phyloP scores from a whole-genome alignment of 2,329 filamentous ascomycete species.

The Pseudogymnoascus sp. region DNA sequence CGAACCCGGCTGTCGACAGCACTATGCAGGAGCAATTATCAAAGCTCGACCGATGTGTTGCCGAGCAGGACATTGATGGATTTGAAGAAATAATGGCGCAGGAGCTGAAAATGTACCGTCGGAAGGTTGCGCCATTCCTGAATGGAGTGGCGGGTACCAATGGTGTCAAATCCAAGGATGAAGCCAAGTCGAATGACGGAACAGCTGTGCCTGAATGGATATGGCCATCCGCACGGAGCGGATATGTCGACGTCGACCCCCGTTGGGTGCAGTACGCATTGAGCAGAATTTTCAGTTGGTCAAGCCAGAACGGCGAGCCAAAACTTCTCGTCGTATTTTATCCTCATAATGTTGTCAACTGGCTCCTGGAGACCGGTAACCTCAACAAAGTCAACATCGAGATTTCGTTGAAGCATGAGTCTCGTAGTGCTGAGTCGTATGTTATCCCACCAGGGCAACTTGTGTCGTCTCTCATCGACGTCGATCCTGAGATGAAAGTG shows the following conservation, averaged over 20 bases:
- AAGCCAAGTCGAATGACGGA: neutral
- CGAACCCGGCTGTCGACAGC: constrained; percentile 16
- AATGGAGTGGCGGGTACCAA: neutral
- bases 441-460: constrained; percentile 52
- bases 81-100: constrained; percentile 35
- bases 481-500: constrained; percentile 61
- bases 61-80: constrained; percentile 29
- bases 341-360: constrained; percentile 45
- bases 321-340: constrained; percentile 35
- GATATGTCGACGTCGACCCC: constrained; percentile 45
- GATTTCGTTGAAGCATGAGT: constrained; percentile 45
- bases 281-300: constrained; percentile 37
- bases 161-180: neutral
- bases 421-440: constrained; percentile 32
- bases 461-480: constrained; percentile 50
- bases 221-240: constrained; percentile 21
- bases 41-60: constrained; percentile 30
- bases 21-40: constrained; percentile 16
- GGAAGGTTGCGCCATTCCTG: neutral
- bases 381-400: constrained; percentile 51
- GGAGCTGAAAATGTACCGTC: constrained; percentile 27
- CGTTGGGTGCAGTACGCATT: constrained; percentile 53
- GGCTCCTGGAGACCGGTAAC: constrained; percentile 52
- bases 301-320: neutral
- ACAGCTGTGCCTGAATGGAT: constrained; percentile 38